phyloP scores from a whole-genome alignment of 1,284 basidiomycete genomes.

The Butyriboletus appendiculatus region DNA sequence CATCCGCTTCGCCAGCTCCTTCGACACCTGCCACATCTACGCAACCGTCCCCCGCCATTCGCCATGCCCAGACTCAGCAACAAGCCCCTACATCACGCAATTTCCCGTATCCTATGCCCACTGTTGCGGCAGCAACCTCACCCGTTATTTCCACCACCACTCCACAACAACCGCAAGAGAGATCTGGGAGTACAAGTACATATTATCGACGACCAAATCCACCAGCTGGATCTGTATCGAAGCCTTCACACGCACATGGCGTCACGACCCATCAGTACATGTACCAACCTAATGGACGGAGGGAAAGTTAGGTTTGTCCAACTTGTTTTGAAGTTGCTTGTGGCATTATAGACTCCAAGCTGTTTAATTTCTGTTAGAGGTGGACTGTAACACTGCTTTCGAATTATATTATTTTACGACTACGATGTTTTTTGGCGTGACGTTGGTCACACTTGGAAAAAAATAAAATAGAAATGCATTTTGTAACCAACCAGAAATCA shows the following conservation, averaged over 20 bases:
- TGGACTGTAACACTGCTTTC: conserved; percentile 6
- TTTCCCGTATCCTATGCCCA: conserved; percentile 51
- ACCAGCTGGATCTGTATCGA: conserved; percentile 26
- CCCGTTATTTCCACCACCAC: conserved; percentile 38
- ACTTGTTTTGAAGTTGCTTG: conserved; percentile 3
- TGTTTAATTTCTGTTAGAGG: conserved; percentile 10
- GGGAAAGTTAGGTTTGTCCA: conserved; percentile 23
- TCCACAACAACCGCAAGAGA: conserved; percentile 33
- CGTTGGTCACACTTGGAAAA: conserved; percentile 19
- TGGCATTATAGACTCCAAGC: neutral
- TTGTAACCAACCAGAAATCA: neutral
- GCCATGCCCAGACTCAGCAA: conserved; percentile 34
- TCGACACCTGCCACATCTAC: conserved; percentile 35
- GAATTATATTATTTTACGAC: conserved; percentile 19
- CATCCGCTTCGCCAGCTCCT: conserved; percentile 32
- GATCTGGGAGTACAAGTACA: conserved; percentile 24
- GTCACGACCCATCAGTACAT: conserved; percentile 45
- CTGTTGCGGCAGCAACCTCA: conserved; percentile 42
- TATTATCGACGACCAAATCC: conserved; percentile 42
- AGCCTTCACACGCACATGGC: conserved; percentile 35
- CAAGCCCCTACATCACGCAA: conserved; percentile 27
- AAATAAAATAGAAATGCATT: neutral
- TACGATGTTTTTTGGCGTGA: conserved; percentile 16
- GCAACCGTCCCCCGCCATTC: conserved; percentile 34
- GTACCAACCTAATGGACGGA: conserved; percentile 45